Conservation (phyloP, 1,284 basidiomycete species). For the Macrocystidia cucumis region DNA sequence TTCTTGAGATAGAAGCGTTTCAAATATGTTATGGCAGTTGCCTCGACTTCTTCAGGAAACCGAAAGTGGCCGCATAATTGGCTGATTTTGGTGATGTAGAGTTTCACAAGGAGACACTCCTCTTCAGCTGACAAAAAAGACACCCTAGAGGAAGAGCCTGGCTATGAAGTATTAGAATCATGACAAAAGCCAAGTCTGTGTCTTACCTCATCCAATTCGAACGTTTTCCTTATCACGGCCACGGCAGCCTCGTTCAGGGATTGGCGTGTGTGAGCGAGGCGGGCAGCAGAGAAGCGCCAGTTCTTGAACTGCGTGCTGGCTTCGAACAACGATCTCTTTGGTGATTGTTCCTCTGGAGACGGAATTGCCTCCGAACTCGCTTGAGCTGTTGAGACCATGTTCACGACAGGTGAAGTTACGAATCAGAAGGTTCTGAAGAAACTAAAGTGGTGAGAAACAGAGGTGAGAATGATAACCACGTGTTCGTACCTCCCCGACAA, state of each 20-base stretch:
- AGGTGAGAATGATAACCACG: too few species aligned
- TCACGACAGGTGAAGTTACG: too few species aligned
- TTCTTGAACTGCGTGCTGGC: conserved; percentile 81
- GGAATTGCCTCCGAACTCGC: too few species aligned
- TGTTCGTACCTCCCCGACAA: too few species aligned
- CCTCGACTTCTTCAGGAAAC: conserved; percentile 88
- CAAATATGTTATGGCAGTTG: conserved; percentile 86
- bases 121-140: conserved; percentile 78
- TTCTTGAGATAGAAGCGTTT: conserved; percentile 98
- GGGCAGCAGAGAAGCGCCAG: conserved; percentile 78
- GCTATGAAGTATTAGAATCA: conserved; percentile 31
- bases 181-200: conserved; percentile 3
- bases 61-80: conserved; percentile 82
- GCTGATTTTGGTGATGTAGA: conserved; percentile 85
- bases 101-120: conserved; percentile 82
- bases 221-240: conserved; percentile 63
- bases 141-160: conserved; percentile 59
- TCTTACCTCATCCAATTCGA: conserved; percentile 74
- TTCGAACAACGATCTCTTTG: conserved; percentile 54
- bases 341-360: too few species aligned
- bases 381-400: too few species aligned
- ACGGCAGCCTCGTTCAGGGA: conserved; percentile 73
- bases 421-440: too few species aligned
- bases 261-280: conserved; percentile 50
- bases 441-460: too few species aligned